Base-by-base conservation (phyloP, 257 asterid genomes). In the Solanum lignicaule region DNA sequence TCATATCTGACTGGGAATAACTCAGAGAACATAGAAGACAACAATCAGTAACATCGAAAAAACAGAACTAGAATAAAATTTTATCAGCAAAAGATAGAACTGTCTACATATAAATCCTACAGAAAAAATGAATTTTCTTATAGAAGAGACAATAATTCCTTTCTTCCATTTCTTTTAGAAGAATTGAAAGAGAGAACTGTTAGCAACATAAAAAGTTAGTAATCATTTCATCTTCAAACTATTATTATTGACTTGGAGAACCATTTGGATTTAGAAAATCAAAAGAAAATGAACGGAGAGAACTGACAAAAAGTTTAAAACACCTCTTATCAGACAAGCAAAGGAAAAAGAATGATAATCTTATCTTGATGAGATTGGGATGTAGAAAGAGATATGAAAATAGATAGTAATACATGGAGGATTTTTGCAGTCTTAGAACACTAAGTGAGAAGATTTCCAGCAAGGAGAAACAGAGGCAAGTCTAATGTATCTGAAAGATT, bases 1-100 rank as follows among this genome's bases (percentile, higher is more conserved):
- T 95, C 99, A 90, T 95, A 97, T 90, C 99, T 97, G 93, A 95
- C 99, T 96, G 92, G 92, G 91, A 90, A 86, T 92, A 91, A 90
- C 48, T 69, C 55, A 86, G 87, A 86, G 18, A 32, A 89, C 83
- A 90, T 89, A 82, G 87, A 89, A 88, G 69, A 88, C 68, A 88
- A 88, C 62, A 85, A 33, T 73, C 43, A 87, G 31, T 41, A 74
- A 25, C 60, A 76, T 35, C 33, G 0, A 83, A 23, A 87, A 35
- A 66, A 74, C 86, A 85, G 21, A 72, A 41, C 52, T 25, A 86
- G 14, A 1, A 62, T 27, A 20, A 66, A 39, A 9, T 39, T 38
- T 60, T 41, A 68, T 38, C 55, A 68, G 29, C 29, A 29, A 2
- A 9, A 71, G 31, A 86, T 16, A 29, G 88, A 29, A 71, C 23